Percentiles rank a stretch among this genome's conserved stretches.
These are phyloP conservation scores for Clavispora vitiphila DNA, from an alignment of 805 yeast genomes.

Conservation along the genomic window DNA sequence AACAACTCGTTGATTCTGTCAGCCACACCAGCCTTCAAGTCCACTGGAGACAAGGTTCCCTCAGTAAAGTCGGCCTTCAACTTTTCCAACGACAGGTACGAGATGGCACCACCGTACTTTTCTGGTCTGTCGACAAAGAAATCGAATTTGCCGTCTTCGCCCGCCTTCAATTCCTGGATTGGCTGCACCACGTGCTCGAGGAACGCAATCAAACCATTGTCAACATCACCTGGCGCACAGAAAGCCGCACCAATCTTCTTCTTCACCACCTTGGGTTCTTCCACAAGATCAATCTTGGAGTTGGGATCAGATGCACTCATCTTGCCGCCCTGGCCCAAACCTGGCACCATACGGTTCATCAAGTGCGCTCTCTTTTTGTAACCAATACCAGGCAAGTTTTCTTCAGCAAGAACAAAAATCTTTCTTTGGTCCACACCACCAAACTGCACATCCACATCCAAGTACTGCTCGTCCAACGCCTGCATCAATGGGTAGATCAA, in stretches of 20 bases:
- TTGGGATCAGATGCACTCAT: constrained; percentile 99
- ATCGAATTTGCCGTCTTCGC: constrained; percentile 47
- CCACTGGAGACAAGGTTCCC: constrained; percentile 84
- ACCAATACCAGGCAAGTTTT: constrained; percentile 78
- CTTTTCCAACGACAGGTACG: constrained; percentile 61
- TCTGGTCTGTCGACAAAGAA: constrained; percentile 89
- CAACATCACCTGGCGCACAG: constrained; percentile 90
- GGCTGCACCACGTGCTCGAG: constrained; percentile 82
- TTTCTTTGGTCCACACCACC: constrained; percentile 99
- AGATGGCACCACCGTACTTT: constrained; percentile 90
- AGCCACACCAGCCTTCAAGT: constrained; percentile 87
- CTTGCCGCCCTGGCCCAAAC: constrained; percentile 93
- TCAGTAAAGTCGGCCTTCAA: constrained; percentile 68
- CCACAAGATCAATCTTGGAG: constrained; percentile 90
- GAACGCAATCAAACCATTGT: constrained; percentile 86
- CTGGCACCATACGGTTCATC: constrained; percentile 99
- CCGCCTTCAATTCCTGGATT: constrained; percentile 69
- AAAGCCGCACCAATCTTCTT: constrained; percentile 90
- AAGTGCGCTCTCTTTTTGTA: constrained; percentile 97
- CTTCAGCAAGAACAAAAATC: constrained; percentile 95
- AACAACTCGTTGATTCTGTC: constrained; percentile 76
- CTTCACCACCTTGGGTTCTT: constrained; percentile 80
- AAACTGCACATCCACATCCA: constrained; percentile 87
- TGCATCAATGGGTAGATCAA: constrained; percentile 98
- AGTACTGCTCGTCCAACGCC: constrained; percentile 90